These are phyloP conservation scores for Lactifluus subvellereus DNA, from an alignment of 768 basidiomycete genomes.

Conservation along the genomic window DNA sequence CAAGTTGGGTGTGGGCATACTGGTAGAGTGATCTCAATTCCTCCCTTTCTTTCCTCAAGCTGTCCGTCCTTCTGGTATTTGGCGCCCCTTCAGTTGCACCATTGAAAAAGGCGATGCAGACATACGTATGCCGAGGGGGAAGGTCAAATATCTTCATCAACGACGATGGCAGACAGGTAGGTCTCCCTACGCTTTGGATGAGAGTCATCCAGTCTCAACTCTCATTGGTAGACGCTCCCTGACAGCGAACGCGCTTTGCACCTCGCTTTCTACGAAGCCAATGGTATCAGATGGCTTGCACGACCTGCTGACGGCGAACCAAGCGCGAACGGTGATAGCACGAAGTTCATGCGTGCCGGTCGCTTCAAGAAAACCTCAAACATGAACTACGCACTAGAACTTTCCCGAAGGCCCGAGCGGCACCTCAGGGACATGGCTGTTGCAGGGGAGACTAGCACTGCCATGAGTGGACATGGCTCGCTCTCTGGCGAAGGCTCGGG, in stretches of 20 bases:
- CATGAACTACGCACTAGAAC: conserved; percentile 40
- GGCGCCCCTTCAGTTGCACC: conserved; percentile 47
- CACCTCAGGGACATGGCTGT: conserved; percentile 31
- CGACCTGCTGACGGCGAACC: conserved; percentile 45
- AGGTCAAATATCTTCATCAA: conserved; percentile 53
- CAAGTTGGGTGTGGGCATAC: no score
- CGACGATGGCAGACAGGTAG: conserved; percentile 54
- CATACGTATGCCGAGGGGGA: conserved; percentile 61
- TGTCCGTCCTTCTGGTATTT: not conserved
- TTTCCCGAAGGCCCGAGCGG: conserved; percentile 33
- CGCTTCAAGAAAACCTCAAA: conserved; percentile 47
- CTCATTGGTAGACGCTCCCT: conserved; percentile 32
- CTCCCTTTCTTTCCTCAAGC: not conserved
- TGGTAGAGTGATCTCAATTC: not conserved
- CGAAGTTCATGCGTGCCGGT: conserved; percentile 42
- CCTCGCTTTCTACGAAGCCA: conserved; percentile 48
- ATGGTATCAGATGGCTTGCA: conserved; percentile 55
- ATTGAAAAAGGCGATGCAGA: conserved; percentile 55
- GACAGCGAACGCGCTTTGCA: conserved; percentile 43
- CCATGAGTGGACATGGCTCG: conserved; percentile 27
- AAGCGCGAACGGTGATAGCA: conserved; percentile 33
- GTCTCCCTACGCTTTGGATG: not conserved
- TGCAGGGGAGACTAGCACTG: not conserved
- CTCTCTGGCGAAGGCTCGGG: conserved; percentile 26
- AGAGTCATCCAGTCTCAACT: not conserved